Conservation (phyloP, 1,284 basidiomycete genomes). For the Cutaneotrichosporon sp. region DNA sequence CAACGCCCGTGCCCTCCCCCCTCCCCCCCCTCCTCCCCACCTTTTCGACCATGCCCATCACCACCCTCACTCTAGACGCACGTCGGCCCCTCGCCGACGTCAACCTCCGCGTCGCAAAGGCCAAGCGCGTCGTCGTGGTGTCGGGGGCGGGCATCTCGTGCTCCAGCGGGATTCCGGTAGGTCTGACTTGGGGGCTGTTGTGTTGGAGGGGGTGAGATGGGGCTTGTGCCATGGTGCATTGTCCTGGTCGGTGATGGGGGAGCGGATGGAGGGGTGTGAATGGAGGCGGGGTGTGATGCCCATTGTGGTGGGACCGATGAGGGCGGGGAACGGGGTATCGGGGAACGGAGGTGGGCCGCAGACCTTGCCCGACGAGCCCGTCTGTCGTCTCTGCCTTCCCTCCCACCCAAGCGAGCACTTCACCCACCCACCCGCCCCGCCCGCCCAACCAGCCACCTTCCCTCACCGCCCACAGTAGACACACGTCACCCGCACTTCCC, state of each 20-base stretch:
- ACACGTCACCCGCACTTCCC: background rate
- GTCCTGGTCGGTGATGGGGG: too few species aligned
- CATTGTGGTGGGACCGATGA: too few species aligned
- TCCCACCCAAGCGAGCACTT: background rate
- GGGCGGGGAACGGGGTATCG: too few species aligned
- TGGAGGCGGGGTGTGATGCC: too few species aligned
- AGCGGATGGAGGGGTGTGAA: background rate
- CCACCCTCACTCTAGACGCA: slow-evolving; percentile 36
- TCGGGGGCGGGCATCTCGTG: slow-evolving; percentile 92
- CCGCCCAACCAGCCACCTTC: background rate
- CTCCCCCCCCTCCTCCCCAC: background rate
- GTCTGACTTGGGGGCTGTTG: too few species aligned
- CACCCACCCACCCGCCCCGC: too few species aligned
- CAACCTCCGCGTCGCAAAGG: slow-evolving; percentile 74
- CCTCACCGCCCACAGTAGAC: background rate
- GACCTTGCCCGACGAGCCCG: background rate
- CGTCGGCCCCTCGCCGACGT: slow-evolving; percentile 62
- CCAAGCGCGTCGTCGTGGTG: slow-evolving; percentile 80
- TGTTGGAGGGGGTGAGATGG: background rate
- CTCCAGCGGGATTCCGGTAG: slow-evolving; percentile 85
- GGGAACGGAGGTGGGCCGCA: too few species aligned
- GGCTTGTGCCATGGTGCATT: too few species aligned
- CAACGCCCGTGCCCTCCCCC: background rate
- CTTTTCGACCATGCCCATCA: slow-evolving; percentile 33
- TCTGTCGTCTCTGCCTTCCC: background rate